These are phyloP conservation scores for Lactarius evosmus DNA, from an alignment of 768 basidiomycete genomes.

Conservation along the genomic window DNA sequence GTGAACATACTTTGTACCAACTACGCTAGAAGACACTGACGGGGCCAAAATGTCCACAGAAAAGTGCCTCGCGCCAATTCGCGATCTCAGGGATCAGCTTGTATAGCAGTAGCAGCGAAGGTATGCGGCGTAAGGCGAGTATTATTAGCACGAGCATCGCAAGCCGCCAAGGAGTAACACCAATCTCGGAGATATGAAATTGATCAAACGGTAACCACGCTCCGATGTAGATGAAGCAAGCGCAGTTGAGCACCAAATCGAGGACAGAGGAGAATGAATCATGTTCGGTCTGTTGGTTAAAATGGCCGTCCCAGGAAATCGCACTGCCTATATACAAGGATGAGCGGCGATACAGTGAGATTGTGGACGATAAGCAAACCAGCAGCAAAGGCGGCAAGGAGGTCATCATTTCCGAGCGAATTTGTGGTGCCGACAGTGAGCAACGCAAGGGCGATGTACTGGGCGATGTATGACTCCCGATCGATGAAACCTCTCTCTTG, in stretches of 20 bases:
- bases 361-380: slow-evolving; percentile 40
- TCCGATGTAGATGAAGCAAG: slow-evolving; percentile 80
- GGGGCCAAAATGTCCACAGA: slow-evolving; percentile 86
- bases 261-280: slow-evolving; percentile 89
- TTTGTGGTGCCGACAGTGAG: slow-evolving; percentile 78
- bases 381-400: slow-evolving; percentile 85
- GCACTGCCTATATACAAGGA: slow-evolving; percentile 60
- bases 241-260: slow-evolving; percentile 80
- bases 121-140: slow-evolving; percentile 75
- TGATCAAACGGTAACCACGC: slow-evolving; percentile 75
- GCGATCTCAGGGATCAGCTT: slow-evolving; percentile 83
- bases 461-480: slow-evolving; percentile 83
- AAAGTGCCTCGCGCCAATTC: slow-evolving; percentile 82
- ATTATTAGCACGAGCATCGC: slow-evolving; percentile 64
- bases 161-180: slow-evolving; percentile 69
- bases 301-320: slow-evolving; percentile 88
- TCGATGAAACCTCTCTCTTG: slow-evolving; percentile 64
- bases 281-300: slow-evolving; percentile 75
- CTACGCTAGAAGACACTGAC: slow-evolving; percentile 24
- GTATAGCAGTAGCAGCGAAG: slow-evolving; percentile 72
- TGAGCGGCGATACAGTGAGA: not conserved
- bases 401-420: slow-evolving; percentile 80
- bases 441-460: slow-evolving; percentile 70
- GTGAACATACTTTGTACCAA: not conserved
- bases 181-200: slow-evolving; percentile 55